These are phyloP conservation scores for Yarrowia sp. DNA, from an alignment of 805 yeast genomes.

Conservation along the genomic window DNA sequence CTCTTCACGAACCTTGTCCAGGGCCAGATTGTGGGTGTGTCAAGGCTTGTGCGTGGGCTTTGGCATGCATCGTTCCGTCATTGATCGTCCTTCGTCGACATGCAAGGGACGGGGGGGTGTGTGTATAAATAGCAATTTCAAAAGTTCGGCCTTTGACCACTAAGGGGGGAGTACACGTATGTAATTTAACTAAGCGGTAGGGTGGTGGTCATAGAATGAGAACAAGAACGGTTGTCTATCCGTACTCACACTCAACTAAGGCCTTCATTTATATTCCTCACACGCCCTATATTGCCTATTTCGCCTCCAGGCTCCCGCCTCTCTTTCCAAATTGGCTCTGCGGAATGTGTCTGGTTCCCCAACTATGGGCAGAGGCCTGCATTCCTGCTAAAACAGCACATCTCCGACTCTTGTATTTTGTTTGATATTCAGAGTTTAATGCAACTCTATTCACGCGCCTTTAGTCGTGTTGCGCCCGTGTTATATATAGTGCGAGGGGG, in stretches of 20 bases:
- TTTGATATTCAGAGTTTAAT: constrained; percentile 18
- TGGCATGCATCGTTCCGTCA: constrained; percentile 13
- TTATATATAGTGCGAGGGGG: not conserved
- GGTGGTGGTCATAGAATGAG: too few relatives aligned
- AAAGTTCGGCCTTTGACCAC: not conserved
- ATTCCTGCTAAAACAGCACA: constrained; percentile 32
- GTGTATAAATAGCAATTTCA: too few relatives aligned
- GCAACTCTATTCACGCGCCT: constrained; percentile 24
- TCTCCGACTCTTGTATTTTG: constrained; percentile 7
- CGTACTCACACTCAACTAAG: too few relatives aligned
- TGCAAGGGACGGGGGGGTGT: constrained; percentile 7
- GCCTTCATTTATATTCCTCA: too few relatives aligned
- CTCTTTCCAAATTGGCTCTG: constrained; percentile 1
- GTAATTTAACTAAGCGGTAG: too few relatives aligned
- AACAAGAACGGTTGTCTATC: too few relatives aligned
- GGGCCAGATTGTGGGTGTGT: not conserved
- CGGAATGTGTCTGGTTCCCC: constrained; percentile 5
- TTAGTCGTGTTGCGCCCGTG: not conserved
- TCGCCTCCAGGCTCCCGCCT: too few relatives aligned
- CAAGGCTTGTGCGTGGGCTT: constrained; percentile 16
- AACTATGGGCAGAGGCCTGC: constrained; percentile 6
- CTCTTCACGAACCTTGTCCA: constrained; percentile 1
- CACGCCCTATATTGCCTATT: too few relatives aligned
- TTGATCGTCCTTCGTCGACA: not conserved
- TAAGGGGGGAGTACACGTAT: not conserved